Base-by-base conservation (phyloP, 345 rosid genomes). In the Tarenaya hassleriana region DNA sequence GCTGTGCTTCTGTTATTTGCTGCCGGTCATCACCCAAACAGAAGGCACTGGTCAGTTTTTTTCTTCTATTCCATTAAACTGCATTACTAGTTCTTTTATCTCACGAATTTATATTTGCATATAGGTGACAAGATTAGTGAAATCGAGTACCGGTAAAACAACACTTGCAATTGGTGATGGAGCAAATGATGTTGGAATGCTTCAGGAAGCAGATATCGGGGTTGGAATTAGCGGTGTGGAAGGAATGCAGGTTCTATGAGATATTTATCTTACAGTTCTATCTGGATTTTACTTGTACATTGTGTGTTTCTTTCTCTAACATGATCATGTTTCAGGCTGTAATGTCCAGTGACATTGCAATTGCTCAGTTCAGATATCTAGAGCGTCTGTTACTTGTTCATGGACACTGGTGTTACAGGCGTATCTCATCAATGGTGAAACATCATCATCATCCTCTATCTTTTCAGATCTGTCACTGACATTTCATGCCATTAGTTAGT, bases 151-250 rank as follows among this genome's bases (percentile, higher is more conserved):
- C 27, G 72, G 84, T 56, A 82, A 73, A 63, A 85, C 94, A 15
- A 92, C 96, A 18, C 70, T 92, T 41, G 98, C 92, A 19, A 83
- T 92, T 21, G 98, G 98, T 29, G 98, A 92, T 71, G 98, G 98
- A 27, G 98, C 96, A 47, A 92, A 92, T 67, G 98, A 92, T 58
- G 98, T 92, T 55, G 98, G 98, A 65, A 92, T 92, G 98, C 98
- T 92, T 35, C 98, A 87, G 65, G 98, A 92, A 74, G 98, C 98
- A 37, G 98, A 92, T 61, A 78, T 92, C 43, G 98, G 98, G 44
- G 61, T 92, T 43, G 98, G 98, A 58, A 92, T 92, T 40, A 92
- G 96, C 56, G 98, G 96, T 10, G 94, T 84, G 50, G 98, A 92
- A 83, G 98, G 96, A 71, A 92, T 92, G 98, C 98, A 91, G 94